Conservation (phyloP, 2,329 filamentous ascomycete species). For the Penicillium aurantiogriseum region DNA sequence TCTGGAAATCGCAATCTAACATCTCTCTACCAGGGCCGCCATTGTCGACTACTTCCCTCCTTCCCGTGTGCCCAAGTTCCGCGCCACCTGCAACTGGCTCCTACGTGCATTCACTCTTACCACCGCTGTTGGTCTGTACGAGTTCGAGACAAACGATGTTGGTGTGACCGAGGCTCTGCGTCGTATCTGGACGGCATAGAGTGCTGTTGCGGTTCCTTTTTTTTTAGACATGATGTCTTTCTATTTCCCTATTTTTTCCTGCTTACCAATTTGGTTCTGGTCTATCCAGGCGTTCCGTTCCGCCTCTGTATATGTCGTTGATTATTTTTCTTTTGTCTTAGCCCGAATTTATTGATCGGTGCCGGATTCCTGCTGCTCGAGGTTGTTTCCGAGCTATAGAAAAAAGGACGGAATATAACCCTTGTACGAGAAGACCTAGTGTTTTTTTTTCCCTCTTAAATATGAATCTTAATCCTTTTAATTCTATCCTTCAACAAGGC, state of each 20-base stretch:
- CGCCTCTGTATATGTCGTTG: conserved; percentile 37
- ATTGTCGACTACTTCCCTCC: conserved; percentile 89
- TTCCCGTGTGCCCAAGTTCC: conserved; percentile 65
- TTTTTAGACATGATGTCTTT: conserved; percentile 18
- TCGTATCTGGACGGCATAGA: conserved; percentile 78
- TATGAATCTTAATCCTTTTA: neutral
- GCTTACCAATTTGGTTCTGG: conserved; percentile 25
- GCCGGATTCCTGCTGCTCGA: conserved; percentile 17
- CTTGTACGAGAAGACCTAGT: conserved; percentile 14
- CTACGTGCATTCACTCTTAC: conserved; percentile 76
- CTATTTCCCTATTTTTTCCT: conserved; percentile 18
- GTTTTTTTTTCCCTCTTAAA: neutral
- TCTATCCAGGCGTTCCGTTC: conserved; percentile 31
- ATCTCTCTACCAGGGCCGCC: conserved; percentile 52
- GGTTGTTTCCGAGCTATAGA: conserved; percentile 21
- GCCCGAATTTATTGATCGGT: conserved; percentile 15
- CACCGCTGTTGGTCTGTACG: conserved; percentile 86
- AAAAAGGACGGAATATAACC: conserved; percentile 15
- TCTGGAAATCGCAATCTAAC: conserved; percentile 14
- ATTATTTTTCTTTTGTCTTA: conserved; percentile 25
- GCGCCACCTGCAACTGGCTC: conserved; percentile 69
- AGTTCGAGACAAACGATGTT: conserved; percentile 98
- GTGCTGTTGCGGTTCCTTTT: conserved; percentile 9
- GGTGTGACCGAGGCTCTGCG: conserved; percentile 86
- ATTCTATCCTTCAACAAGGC: neutral